These are phyloP conservation scores for Globisporangium acanthophoron DNA, from an alignment of 352 stramenopile genomes.

Conservation along the genomic window DNA sequence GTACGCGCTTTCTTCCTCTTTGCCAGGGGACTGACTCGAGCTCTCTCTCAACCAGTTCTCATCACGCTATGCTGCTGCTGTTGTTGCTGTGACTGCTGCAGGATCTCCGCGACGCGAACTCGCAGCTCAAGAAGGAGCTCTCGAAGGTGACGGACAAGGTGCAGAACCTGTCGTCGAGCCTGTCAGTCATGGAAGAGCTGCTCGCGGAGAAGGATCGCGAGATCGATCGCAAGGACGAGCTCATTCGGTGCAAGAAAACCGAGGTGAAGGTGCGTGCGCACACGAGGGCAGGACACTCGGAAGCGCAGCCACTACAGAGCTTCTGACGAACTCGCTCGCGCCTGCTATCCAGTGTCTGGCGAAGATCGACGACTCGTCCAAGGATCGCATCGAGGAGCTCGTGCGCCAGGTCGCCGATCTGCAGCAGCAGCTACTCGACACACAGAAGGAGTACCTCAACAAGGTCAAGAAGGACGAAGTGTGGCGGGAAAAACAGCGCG, in stretches of 20 bases:
- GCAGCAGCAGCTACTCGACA: slow-evolving; percentile 69
- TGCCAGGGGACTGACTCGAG: neutral
- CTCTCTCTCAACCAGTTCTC: neutral
- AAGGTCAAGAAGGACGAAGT: slow-evolving; percentile 77
- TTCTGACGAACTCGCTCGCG: neutral
- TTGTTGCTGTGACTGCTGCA: neutral
- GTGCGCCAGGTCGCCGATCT: slow-evolving; percentile 63
- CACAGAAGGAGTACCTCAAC: slow-evolving; percentile 73
- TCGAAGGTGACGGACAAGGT: slow-evolving; percentile 36
- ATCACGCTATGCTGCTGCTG: neutral
- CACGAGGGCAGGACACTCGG: neutral
- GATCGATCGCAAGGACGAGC: slow-evolving; percentile 54
- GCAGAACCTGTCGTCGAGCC: slow-evolving; percentile 39
- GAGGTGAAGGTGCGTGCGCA: slow-evolving; percentile 44
- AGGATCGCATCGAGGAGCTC: slow-evolving; percentile 74
- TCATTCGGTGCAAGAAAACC: slow-evolving; percentile 68
- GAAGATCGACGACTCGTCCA: slow-evolving; percentile 71
- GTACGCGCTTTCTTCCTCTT: slow-evolving; percentile 3
- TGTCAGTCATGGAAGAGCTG: slow-evolving; percentile 44
- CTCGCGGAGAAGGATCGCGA: slow-evolving; percentile 55
- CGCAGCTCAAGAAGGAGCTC: slow-evolving; percentile 62
- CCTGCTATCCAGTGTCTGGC: slow-evolving; percentile 30
- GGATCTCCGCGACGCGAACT: slow-evolving; percentile 63
- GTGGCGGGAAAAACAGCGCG: slow-evolving; percentile 56
- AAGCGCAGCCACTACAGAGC: neutral